Evolutionary conservation across 805 yeast genomes (phyloP).

Genomic region (Metschnikowia drakensbergensis): DNA sequence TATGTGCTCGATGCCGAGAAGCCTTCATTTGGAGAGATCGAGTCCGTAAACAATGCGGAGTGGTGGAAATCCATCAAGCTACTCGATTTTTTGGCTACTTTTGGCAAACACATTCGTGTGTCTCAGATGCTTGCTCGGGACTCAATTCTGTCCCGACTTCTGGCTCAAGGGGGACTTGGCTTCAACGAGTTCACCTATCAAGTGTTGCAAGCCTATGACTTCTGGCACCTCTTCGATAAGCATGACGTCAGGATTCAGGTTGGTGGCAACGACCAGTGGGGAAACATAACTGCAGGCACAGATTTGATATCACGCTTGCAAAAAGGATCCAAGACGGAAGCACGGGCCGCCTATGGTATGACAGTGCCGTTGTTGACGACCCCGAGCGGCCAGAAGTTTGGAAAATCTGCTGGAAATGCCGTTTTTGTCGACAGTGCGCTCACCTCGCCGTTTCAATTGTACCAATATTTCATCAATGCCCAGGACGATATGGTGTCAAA

Average conservation of each 20-base stretch:
- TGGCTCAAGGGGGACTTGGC: conserved; percentile 73
- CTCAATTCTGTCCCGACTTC: conserved; percentile 71
- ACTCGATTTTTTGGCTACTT: conserved; percentile 71
- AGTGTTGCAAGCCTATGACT: conserved; percentile 88
- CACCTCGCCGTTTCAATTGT: conserved; percentile 77
- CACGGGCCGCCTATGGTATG: conserved; percentile 49
- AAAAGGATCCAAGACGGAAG: conserved; percentile 9
- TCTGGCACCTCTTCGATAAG: conserved; percentile 67
- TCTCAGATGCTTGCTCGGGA: conserved; percentile 87
- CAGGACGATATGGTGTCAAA: conserved; percentile 72
- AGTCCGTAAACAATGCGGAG: conserved; percentile 57
- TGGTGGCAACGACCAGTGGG: conserved; percentile 99
- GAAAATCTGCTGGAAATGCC: conserved; percentile 97
- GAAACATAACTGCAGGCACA: conserved; percentile 93
- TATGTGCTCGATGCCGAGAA: conserved; percentile 26
- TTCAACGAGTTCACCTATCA: conserved; percentile 95
- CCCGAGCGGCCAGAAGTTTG: conserved; percentile 87
- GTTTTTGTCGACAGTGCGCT: conserved; percentile 73
- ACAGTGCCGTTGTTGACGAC: conserved; percentile 91
- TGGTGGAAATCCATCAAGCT: conserved; percentile 86
- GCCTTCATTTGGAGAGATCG: conserved; percentile 35
- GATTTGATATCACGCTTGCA: conserved; percentile 71
- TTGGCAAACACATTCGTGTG: conserved; percentile 76
- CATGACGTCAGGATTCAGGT: conserved; percentile 68
- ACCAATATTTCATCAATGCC: conserved; percentile 77